Evolutionary conservation across 1,284 basidiomycete species (phyloP).

Genomic region (Pyrrhoderma noxium): DNA sequence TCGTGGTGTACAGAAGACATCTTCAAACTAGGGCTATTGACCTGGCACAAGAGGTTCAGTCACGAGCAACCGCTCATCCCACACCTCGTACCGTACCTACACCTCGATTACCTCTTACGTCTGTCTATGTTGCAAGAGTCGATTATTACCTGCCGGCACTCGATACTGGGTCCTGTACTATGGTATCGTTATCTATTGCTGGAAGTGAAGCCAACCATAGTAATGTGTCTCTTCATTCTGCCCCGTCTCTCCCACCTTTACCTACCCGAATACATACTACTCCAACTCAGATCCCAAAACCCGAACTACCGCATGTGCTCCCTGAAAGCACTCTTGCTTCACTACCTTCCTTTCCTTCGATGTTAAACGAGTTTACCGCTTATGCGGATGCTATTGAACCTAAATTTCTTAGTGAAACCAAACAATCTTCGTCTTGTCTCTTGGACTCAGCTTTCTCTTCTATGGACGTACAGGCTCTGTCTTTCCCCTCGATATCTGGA

Average conservation of each 20-base stretch:
- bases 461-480: slow-evolving; percentile 3
- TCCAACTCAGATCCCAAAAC: neutral
- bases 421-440: slow-evolving; percentile 10
- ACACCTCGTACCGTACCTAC: neutral
- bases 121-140: slow-evolving; percentile 14
- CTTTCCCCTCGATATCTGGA: neutral
- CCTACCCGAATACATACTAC: neutral
- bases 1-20: slow-evolving; percentile 11
- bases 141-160: slow-evolving; percentile 14
- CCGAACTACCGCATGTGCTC: neutral
- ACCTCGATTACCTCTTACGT: slow-evolving; percentile 9
- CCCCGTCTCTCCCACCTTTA: neutral
- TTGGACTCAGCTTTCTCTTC: slow-evolving; percentile 9
- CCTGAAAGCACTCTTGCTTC: neutral
- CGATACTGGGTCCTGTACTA: neutral
- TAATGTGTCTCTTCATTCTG: neutral
- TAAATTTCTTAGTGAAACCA: slow-evolving; percentile 3
- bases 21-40: neutral
- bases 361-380: slow-evolving; percentile 12
- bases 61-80: neutral
- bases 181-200: neutral
- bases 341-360: slow-evolving; percentile 3
- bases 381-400: slow-evolving; percentile 17
- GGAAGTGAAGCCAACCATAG: neutral
- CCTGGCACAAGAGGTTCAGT: too few species aligned